These are phyloP conservation scores for Pterocarpus santalinus DNA, from an alignment of 306 rosid genomes.

Conservation along the genomic window DNA sequence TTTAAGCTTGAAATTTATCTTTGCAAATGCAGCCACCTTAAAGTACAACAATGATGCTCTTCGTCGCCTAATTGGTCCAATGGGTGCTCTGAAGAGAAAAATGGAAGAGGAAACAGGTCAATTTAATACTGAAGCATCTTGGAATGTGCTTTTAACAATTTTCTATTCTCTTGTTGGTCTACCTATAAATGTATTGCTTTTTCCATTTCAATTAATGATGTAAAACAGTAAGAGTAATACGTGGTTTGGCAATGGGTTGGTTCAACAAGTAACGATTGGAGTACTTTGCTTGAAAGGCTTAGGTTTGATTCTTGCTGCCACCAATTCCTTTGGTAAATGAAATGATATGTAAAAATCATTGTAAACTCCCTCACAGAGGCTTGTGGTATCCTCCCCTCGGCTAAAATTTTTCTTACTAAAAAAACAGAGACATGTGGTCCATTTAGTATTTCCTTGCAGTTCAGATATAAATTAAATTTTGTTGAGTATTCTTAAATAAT, in stretches of 20 bases:
- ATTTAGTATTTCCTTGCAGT: conserved; percentile 27
- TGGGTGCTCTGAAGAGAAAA: conserved; percentile 80
- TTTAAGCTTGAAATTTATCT: conserved; percentile 44
- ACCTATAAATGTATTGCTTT: conserved; percentile 19
- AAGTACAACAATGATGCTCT: conserved; percentile 85
- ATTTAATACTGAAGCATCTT: conserved; percentile 23
- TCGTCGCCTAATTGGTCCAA: conserved; percentile 92
- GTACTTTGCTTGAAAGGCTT: conserved; percentile 13
- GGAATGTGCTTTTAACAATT: conserved; percentile 19
- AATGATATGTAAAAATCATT: background rate
- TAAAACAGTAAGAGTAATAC: conserved; percentile 17
- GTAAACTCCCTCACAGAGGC: conserved; percentile 1
- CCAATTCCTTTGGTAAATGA: background rate
- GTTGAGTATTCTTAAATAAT: background rate
- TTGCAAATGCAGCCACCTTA: conserved; percentile 73
- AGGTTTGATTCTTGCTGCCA: conserved; percentile 25
- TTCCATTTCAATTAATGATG: background rate
- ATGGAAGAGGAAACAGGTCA: conserved; percentile 94
- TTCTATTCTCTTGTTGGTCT: conserved; percentile 7
- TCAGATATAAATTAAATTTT: background rate
- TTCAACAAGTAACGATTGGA: background rate
- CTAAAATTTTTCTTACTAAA: background rate
- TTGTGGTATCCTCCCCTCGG: conserved; percentile 6
- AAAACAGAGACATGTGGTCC: conserved; percentile 6
- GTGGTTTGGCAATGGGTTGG: conserved; percentile 13